A percentile compares a stretch with the other conserved stretches of the same genome.
phyloP scores from a whole-genome alignment of 2,329 filamentous ascomycete genomes.

The Blastomyces parvus region DNA sequence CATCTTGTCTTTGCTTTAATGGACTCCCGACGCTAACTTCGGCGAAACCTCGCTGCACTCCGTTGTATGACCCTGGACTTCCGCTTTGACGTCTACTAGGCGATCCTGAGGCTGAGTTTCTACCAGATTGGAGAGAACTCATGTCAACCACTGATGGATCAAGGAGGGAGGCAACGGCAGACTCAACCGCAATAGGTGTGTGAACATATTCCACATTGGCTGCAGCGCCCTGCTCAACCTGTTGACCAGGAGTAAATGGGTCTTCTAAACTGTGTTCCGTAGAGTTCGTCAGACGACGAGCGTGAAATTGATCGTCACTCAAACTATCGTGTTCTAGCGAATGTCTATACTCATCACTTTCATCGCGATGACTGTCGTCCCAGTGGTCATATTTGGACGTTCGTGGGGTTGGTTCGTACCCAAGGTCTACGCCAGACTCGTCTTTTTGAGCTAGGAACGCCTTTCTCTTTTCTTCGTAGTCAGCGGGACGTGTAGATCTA shows the following conservation, averaged over 20 bases:
- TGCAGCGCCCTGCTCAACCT: constrained; percentile 58
- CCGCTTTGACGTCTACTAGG: constrained; percentile 31
- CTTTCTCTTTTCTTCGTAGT: constrained; percentile 42
- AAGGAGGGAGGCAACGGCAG: constrained; percentile 80
- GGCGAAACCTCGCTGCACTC: constrained; percentile 18
- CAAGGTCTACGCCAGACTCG: constrained; percentile 28
- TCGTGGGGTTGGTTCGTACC: constrained; percentile 30
- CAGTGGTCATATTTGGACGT: constrained; percentile 18
- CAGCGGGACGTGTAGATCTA: constrained; percentile 45
- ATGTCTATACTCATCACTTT: constrained; percentile 14
- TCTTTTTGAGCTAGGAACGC: constrained; percentile 41
- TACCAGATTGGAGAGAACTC: constrained; percentile 43
- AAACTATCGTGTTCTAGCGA: constrained; percentile 17
- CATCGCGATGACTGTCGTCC: constrained; percentile 21
- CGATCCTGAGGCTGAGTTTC: constrained; percentile 38
- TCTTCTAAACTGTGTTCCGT: constrained; percentile 49
- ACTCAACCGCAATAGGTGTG: constrained; percentile 65
- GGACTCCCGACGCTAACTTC: constrained; percentile 35
- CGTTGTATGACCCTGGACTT: constrained; percentile 21
- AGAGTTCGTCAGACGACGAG: constrained; percentile 40
- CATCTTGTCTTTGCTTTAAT: constrained; percentile 36
- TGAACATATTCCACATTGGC: constrained; percentile 70
- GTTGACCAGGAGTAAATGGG: constrained; percentile 53
- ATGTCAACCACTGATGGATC: constrained; percentile 68
- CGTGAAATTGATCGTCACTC: constrained; percentile 47